Evolutionary conservation across 2,329 filamentous ascomycete species (phyloP).

Genomic region (Rutstroemia sp.): DNA sequence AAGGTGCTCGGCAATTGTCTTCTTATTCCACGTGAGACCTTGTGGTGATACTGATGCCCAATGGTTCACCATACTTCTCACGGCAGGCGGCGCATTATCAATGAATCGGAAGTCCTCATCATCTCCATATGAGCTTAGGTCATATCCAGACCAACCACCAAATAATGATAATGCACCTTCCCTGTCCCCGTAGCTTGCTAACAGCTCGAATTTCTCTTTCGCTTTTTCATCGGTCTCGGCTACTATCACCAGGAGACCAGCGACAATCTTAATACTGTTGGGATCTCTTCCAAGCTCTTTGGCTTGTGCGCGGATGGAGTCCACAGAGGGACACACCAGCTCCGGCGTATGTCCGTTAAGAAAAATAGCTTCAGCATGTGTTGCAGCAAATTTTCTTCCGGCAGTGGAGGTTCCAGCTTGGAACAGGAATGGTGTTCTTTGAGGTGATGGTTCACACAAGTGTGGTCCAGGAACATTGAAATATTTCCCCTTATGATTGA

Average conservation of each 20-base stretch:
- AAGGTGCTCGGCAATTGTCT: constrained; percentile 23
- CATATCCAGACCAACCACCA: constrained; percentile 67
- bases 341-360: constrained; percentile 57
- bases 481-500: constrained; percentile 58
- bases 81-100: constrained; percentile 37
- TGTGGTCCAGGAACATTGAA: constrained; percentile 59
- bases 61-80: constrained; percentile 39
- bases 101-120: constrained; percentile 55
- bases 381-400: constrained; percentile 59
- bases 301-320: constrained; percentile 50
- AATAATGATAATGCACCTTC: constrained; percentile 65
- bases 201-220: constrained; percentile 53
- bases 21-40: constrained; percentile 32
- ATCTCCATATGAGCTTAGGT: constrained; percentile 51
- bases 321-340: constrained; percentile 53
- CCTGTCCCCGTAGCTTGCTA: constrained; percentile 51
- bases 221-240: constrained; percentile 61
- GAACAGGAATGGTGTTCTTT: constrained; percentile 31
- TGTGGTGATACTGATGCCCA: constrained; percentile 36
- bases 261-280: constrained; percentile 57
- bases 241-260: constrained; percentile 57
- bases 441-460: constrained; percentile 42
- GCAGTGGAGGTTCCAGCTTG: constrained; percentile 63
- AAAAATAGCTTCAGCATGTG: constrained; percentile 66
- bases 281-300: constrained; percentile 48